Base-by-base conservation (phyloP, 768 basidiomycete species). In the Kondoa malvinella region DNA sequence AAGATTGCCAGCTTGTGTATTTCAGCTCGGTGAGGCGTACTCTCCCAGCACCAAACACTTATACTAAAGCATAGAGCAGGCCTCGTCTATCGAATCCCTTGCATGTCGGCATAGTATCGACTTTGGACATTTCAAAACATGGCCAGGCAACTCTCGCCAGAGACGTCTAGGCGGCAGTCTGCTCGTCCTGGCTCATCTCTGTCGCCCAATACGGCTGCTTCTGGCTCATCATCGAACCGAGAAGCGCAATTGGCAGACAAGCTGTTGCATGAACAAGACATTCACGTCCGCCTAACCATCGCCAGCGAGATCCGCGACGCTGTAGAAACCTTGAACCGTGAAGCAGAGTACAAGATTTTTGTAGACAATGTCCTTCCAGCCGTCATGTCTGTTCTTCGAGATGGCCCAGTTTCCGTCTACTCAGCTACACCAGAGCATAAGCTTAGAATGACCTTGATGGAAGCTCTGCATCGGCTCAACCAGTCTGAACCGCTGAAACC, bases 391-490 rank as follows among this genome's bases (percentile, higher is more conserved):
- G 32, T 67, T n/a, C 60, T 69, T 50, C 17, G 59, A 34, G 32
- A 1, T 26, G 58, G 57, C 4, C 66, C 67, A 17, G 56, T 65
- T 2, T 29, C 61, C n/a, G 34, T 61, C 30, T 69, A 30, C 58
- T 21, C 50, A 26, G 40, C 57, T 25, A 59, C 69, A 21, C 67
- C 69, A 62, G 69, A 62, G 16, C 87, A 87, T 78, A 83, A 85
- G 72, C 89, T 94, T 74, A 88, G 95, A 58, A 85, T 87, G 71
- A 84, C 86, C 50, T 81, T 95, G 17, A 81, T 97, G 68, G 89
- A 95, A 75, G 89, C 92, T 64, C 79, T 97, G 31, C 87, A 92
- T 77, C 86, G 92, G 56, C 81, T 96, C 15, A 89, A 91, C 0
- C 82, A 85, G 56, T 83, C 83, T 65, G 95, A 97, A 66, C 79